Percentiles rank a stretch among this genome's conserved stretches.
phyloP scores from a whole-genome alignment of 2,329 filamentous ascomycete genomes.

The Fusarium begoniae region DNA sequence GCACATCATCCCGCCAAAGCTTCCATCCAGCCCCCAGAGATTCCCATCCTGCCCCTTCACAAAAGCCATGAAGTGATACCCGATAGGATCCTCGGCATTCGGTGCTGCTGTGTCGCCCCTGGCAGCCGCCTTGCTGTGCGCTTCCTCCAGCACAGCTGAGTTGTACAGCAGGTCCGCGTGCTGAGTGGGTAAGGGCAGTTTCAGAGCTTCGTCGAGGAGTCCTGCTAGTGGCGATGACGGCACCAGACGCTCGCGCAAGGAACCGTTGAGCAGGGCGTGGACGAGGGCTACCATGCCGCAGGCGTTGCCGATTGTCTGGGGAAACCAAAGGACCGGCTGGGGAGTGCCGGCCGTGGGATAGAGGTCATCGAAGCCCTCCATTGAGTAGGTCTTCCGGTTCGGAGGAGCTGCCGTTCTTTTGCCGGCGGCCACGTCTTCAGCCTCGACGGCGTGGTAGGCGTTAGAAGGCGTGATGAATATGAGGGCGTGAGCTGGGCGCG shows the following conservation, averaged over 20 bases:
- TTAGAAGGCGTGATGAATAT: not conserved
- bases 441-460: not conserved
- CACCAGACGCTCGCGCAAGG: fast-evolving
- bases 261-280: not conserved
- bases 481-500: not conserved
- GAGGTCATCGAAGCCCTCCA: not conserved
- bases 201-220: not conserved
- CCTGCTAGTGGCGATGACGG: not conserved
- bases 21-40: not conserved
- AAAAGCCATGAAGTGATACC: not conserved
- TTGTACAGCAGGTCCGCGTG: not conserved
- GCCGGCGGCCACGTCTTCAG: not conserved
- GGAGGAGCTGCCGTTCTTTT: not conserved
- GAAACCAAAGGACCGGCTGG: not conserved
- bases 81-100: fast-evolving
- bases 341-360: fast-evolving
- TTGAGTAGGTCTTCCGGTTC: not conserved
- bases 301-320: not conserved
- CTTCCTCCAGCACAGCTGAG: not conserved
- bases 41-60: not conserved
- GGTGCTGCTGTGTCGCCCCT: not conserved
- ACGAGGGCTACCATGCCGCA: not conserved
- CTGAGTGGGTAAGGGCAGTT: not conserved
- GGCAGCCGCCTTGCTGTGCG: not conserved
- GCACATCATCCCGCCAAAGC: not conserved